Conservation (phyloP, 805 yeast genomes). For the Metschnikowia reukaufii region DNA sequence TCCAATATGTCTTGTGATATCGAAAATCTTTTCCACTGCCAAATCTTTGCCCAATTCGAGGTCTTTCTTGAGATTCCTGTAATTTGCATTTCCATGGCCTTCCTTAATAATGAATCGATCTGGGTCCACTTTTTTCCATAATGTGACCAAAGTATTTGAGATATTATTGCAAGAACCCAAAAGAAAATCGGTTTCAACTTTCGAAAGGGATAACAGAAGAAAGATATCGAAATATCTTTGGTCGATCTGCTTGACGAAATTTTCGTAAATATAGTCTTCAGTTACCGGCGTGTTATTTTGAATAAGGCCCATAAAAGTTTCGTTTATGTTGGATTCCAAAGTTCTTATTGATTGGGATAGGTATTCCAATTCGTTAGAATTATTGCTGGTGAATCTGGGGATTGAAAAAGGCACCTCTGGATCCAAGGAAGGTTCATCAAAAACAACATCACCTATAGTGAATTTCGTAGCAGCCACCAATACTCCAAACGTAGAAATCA, state of each 20-base stretch:
- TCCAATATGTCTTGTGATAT: conserved; percentile 5
- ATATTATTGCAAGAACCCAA: not conserved
- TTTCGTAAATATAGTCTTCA: not conserved
- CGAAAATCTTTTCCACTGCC: conserved; percentile 3
- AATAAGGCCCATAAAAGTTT: not conserved
- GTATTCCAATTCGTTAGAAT: not conserved
- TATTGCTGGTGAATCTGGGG: not conserved
- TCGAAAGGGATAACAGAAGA: conserved; percentile 8
- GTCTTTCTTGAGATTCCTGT: not conserved
- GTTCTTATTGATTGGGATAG: not conserved
- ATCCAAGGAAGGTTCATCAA: not conserved
- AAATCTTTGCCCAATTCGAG: conserved; percentile 1
- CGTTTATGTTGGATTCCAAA: conserved; percentile 1
- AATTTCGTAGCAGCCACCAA: not conserved
- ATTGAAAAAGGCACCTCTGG: not conserved
- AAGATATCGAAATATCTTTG: conserved; percentile 1
- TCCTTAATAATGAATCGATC: not conserved
- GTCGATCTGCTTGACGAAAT: not conserved
- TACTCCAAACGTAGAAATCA: no score
- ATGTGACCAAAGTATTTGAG: not conserved
- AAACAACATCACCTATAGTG: not conserved
- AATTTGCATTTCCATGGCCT: not conserved
- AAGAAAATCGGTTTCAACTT: not conserved
- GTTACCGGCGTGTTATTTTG: not conserved
- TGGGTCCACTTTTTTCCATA: conserved; percentile 3